Percentiles rank a stretch among this genome's conserved stretches.
Conservation (phyloP, 345 rosid genomes). For the Sonneratia caseolaris region DNA sequence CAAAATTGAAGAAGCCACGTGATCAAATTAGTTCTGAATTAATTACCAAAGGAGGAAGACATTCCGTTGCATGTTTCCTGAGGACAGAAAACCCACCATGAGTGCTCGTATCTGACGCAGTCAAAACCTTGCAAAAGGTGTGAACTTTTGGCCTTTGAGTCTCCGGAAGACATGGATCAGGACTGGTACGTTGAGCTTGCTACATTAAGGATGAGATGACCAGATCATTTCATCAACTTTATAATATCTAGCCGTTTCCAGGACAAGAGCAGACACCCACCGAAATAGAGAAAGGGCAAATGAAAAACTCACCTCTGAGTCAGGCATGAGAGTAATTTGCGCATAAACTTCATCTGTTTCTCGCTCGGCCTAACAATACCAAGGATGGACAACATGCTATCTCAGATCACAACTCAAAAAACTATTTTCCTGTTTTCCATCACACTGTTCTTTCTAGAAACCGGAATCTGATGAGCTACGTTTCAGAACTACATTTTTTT, state of each 20-base stretch:
- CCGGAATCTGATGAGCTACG: neutral
- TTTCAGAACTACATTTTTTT: neutral
- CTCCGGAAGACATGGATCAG: slow-evolving; percentile 38
- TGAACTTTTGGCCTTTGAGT: slow-evolving; percentile 37
- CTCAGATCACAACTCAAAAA: slow-evolving; percentile 5
- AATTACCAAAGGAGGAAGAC: slow-evolving; percentile 88
- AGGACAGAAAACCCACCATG: slow-evolving; percentile 96
- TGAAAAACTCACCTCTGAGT: slow-evolving; percentile 36
- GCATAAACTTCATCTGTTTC: slow-evolving; percentile 29
- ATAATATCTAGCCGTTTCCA: too few species aligned
- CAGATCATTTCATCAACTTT: neutral
- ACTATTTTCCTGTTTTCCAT: neutral
- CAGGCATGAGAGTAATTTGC: slow-evolving; percentile 77
- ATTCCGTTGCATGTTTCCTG: slow-evolving; percentile 77
- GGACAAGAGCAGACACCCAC: too few species aligned
- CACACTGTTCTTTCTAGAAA: neutral
- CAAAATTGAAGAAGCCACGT: neutral
- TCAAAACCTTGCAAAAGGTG: slow-evolving; percentile 28
- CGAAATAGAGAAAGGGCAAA: slow-evolving; percentile 7
- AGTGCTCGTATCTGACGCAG: slow-evolving; percentile 81
- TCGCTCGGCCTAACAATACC: slow-evolving; percentile 62
- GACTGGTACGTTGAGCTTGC: slow-evolving; percentile 48
- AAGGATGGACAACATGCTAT: slow-evolving; percentile 4
- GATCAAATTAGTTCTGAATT: neutral
- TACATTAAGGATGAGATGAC: slow-evolving; percentile 14